Evolutionary conservation across 805 yeast genomes (phyloP).

Genomic region (Starmerella apis): DNA sequence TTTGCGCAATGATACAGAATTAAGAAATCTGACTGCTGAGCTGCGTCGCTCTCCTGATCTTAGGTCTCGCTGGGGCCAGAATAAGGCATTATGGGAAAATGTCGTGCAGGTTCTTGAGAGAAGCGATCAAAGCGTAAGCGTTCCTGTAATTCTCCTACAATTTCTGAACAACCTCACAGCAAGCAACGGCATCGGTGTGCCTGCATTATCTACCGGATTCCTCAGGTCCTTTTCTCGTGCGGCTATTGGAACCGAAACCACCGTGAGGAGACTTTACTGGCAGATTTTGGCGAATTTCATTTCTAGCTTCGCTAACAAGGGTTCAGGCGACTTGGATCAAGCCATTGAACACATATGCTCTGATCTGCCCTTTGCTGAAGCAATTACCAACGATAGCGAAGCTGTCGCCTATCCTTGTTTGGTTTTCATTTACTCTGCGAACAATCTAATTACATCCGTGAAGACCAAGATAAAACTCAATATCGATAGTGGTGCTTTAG

Average conservation of each 20-base stretch:
- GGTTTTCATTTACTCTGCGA: background rate
- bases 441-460: background rate
- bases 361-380: background rate
- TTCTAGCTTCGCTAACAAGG: background rate
- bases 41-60: background rate
- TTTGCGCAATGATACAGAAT: background rate
- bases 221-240: background rate
- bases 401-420: background rate
- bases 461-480: background rate
- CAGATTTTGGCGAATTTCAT: constrained; percentile 16
- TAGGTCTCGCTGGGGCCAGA: background rate
- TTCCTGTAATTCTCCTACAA: background rate
- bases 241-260: background rate
- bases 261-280: constrained; percentile 7
- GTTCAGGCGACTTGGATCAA: background rate
- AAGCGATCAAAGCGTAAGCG: background rate
- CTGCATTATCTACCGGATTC: constrained; percentile 8
- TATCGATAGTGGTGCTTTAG: background rate
- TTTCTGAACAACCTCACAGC: constrained; percentile 11
- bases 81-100: background rate
- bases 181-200: background rate
- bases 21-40: background rate
- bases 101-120: background rate
- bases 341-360: background rate
- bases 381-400: background rate